phyloP scores from a whole-genome alignment of 768 basidiomycete genomes.

The Leccinum rimulosum region DNA sequence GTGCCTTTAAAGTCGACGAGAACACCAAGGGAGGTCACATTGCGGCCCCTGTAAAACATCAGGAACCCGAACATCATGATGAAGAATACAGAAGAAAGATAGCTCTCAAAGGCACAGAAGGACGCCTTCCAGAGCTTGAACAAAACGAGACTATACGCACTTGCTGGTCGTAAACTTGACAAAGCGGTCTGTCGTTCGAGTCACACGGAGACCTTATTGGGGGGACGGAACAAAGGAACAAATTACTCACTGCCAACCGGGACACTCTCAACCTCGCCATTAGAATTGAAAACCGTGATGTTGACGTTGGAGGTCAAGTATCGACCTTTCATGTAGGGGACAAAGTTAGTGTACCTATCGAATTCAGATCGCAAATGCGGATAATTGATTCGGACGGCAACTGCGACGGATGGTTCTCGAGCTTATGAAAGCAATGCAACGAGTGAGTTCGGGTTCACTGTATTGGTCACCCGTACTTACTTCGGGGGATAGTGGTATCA shows the following conservation, averaged over 20 bases:
- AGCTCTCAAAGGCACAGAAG: too few relatives aligned
- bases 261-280: conserved; percentile 36
- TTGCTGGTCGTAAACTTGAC: conserved; percentile 71
- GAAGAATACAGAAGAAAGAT: neutral
- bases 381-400: conserved; percentile 45
- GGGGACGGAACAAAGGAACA: neutral
- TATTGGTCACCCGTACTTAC: conserved; percentile 40
- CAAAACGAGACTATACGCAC: conserved; percentile 39
- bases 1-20: conserved; percentile 57
- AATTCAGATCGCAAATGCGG: neutral
- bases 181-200: conserved; percentile 45
- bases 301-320: conserved; percentile 87
- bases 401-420: conserved; percentile 38
- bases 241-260: conserved; percentile 42
- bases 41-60: conserved; percentile 49
- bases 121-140: neutral
- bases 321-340: conserved; percentile 59
- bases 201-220: conserved; percentile 36
- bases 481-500: conserved; percentile 59
- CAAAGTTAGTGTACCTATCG: conserved; percentile 61
- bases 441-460: conserved; percentile 11
- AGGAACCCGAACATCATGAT: neutral
- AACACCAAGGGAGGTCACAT: conserved; percentile 78
- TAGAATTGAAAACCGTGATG: conserved; percentile 43
- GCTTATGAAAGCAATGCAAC: conserved; percentile 24